Conservation (phyloP, 2,329 filamentous ascomycete species). For the Aspergillus neotritici region DNA sequence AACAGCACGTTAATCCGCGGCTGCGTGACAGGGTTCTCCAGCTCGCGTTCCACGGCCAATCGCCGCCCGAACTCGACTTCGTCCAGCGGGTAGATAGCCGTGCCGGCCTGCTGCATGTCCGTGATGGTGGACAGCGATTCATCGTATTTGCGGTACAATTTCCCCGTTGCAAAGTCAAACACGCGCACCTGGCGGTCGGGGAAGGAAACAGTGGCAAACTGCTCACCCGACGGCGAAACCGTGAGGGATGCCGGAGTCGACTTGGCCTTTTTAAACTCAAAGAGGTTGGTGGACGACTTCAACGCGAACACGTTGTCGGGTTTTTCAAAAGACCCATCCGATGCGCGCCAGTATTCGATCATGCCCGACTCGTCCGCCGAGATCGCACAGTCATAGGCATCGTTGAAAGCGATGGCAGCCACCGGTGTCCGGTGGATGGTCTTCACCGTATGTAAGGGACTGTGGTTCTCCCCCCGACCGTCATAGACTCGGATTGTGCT, state of each 20-base stretch:
- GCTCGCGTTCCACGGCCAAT: constrained; percentile 76
- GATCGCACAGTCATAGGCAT: constrained; percentile 79
- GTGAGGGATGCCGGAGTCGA: constrained; percentile 74
- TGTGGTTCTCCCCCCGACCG: constrained; percentile 72
- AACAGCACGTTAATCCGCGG: constrained; percentile 82
- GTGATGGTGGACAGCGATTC: constrained; percentile 85
- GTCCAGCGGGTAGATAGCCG: constrained; percentile 72
- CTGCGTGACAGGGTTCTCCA: constrained; percentile 64
- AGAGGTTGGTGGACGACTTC: constrained; percentile 90
- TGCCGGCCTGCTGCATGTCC: constrained; percentile 94
- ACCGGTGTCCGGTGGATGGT: constrained; percentile 78
- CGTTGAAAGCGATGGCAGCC: constrained; percentile 82
- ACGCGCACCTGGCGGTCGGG: constrained; percentile 89
- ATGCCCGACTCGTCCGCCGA: constrained; percentile 87
- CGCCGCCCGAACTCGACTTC: constrained; percentile 87
- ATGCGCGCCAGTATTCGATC: constrained; percentile 91
- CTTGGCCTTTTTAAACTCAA: constrained; percentile 96
- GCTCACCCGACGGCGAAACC: constrained; percentile 77
- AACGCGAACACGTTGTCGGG: constrained; percentile 85
- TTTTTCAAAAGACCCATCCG: constrained; percentile 72
- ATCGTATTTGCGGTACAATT: constrained; percentile 87
- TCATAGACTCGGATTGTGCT: constrained; percentile 79
- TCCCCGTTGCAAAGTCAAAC: constrained; percentile 86
- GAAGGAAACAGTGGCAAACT: constrained; percentile 84
- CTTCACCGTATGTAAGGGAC: constrained; percentile 70